A percentile compares a stretch with the other conserved stretches of the same genome.
phyloP scores from a whole-genome alignment of 768 basidiomycete genomes.

The Agrocybe praecox region DNA sequence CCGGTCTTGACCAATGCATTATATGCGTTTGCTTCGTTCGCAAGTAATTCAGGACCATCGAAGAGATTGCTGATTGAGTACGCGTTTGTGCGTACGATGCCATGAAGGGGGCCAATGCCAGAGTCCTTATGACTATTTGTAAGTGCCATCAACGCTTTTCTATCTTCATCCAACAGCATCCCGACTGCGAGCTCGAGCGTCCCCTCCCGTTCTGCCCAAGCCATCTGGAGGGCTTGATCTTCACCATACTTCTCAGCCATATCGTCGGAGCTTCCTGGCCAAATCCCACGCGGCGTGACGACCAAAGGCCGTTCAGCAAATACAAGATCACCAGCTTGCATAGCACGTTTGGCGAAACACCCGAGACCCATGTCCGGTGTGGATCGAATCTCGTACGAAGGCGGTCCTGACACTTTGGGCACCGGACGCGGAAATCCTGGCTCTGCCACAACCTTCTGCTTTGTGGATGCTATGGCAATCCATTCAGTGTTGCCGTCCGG shows the following conservation, averaged over 20 bases:
- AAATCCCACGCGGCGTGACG: conserved; percentile 17
- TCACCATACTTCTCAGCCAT: neutral
- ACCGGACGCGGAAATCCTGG: neutral
- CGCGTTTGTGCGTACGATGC: conserved; percentile 36
- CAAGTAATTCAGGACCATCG: neutral
- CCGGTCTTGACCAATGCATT: conserved; percentile 20
- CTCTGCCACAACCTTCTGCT: neutral
- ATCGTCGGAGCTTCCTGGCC: neutral
- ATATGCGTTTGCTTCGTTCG: conserved; percentile 22
- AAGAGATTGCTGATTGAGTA: conserved; percentile 15
- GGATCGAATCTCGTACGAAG: neutral
- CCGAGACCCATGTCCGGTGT: conserved; percentile 7
- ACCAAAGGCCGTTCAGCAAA: conserved; percentile 40
- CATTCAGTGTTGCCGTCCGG: conserved; percentile 8
- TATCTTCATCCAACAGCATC: conserved; percentile 15
- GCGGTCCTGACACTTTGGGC: neutral
- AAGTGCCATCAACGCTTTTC: conserved; percentile 30
- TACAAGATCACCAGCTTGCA: conserved; percentile 33
- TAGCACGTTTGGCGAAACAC: conserved; percentile 27
- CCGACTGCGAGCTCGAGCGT: neutral
- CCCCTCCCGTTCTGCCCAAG: neutral
- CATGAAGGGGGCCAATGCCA: conserved; percentile 33
- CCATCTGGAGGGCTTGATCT: neutral
- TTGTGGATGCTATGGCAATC: conserved; percentile 4
- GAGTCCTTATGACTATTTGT: conserved; percentile 32